Base-by-base conservation (phyloP, 75 land plant species). In the Azolla pinnata region DNA sequence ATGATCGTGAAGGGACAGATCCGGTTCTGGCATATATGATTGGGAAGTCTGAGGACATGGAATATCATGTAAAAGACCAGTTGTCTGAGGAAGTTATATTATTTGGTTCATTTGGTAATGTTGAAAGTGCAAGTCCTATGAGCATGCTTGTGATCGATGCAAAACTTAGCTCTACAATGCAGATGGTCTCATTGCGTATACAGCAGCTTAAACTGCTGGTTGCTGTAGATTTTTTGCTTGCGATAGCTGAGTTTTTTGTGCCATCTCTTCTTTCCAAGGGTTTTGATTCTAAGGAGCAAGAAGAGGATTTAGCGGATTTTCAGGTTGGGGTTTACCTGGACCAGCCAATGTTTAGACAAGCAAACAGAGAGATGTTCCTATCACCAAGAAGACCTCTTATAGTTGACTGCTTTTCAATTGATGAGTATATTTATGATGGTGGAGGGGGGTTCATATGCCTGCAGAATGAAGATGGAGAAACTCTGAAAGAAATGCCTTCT, bases 71-170 rank as follows among this genome's bases (percentile, higher is more conserved):
- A 45, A 57, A 61, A 27, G 29, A 27, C 28, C 3, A 2, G 1
- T 52, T 5, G n/a, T n/a, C n/a, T n/a, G n/a, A n/a, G n/a, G n/a
- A n/a, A n/a, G n/a, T n/a, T n/a, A n/a, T n/a, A n/a, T 5, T 12
- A 5, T 5, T 12, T 35, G 5, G 5, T 35, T 5, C 5, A 35
- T 5, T 35, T 5, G 40, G 5, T 35, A 35, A 38, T 28, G 44
- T 54, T 51, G 59, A 35, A 30, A 31, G 30, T 40, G 45, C 62
- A 14, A 46, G 75, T 17, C 69, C 57, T 42, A 66, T 75, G 23
- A 78, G 88, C 10, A 89, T 93, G 96, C 79, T 93, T 32, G 80
- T 93, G 56, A 45, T 93, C 57, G 98, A 93, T 77, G 87, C 79
- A 16, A 89, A 69, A 44, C 85, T 89, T 26, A 60, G 57, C 19